Percentiles rank a stretch among this genome's conserved stretches.
phyloP scores from a whole-genome alignment of 768 basidiomycete species.

The Tulasnella sp. region DNA sequence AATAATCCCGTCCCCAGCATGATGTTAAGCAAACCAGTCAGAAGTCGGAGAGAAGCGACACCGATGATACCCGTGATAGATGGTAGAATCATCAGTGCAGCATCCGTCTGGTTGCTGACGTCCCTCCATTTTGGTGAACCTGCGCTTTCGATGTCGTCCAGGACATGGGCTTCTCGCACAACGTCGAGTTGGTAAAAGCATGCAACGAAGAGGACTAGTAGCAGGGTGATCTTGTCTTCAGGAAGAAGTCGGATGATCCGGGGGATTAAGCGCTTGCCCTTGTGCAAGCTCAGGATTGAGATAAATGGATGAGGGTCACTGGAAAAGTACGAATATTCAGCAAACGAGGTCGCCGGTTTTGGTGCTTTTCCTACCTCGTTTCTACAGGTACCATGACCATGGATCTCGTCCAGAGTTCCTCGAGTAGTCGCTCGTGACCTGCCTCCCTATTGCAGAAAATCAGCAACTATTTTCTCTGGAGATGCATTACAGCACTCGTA shows the following conservation, averaged over 20 bases:
- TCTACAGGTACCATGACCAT: conserved; percentile 88
- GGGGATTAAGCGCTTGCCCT: conserved; percentile 90
- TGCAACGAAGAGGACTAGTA: conserved; percentile 87
- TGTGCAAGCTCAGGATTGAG: conserved; percentile 78
- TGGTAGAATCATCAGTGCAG: conserved; percentile 81
- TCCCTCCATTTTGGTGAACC: conserved; percentile 55
- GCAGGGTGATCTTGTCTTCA: conserved; percentile 72
- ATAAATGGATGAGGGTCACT: conserved; percentile 97
- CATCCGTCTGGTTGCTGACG: conserved; percentile 84
- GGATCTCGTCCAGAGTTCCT: conserved; percentile 73
- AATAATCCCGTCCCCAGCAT: conserved; percentile 70
- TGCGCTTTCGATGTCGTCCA: conserved; percentile 56
- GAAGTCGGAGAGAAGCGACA: conserved; percentile 70
- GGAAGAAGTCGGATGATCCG: conserved; percentile 81
- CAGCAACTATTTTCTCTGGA: not conserved
- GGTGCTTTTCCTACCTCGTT: conserved; percentile 60
- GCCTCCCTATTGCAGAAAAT: conserved; percentile 25
- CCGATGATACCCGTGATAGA: conserved; percentile 80
- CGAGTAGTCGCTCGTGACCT: conserved; percentile 57
- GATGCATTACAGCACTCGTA: conserved; percentile 33
- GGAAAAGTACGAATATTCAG: conserved; percentile 15
- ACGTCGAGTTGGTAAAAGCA: conserved; percentile 95
- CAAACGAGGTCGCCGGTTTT: not conserved
- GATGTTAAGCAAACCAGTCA: conserved; percentile 81
- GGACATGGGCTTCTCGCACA: conserved; percentile 66